A percentile compares a stretch with the other conserved stretches of the same genome.
Evolutionary conservation across 2,329 filamentous ascomycete species (phyloP).

Genomic region (Venturiaceae sp.): DNA sequence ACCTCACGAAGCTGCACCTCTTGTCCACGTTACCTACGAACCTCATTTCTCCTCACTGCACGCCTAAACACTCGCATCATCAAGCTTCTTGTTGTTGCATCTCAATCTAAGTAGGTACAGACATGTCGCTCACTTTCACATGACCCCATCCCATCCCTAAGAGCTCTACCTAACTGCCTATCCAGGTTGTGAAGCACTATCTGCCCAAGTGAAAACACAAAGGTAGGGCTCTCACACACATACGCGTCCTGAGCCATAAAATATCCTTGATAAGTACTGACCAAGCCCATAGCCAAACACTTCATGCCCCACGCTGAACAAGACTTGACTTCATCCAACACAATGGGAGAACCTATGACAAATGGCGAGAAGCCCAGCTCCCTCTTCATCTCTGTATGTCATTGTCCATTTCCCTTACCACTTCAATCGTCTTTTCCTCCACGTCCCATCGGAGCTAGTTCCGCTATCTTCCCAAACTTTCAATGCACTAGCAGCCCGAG

Average conservation of each 20-base stretch:
- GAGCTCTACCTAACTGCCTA: not conserved
- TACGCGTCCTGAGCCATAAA: not conserved
- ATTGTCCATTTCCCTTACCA: not conserved
- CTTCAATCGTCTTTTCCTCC: not conserved
- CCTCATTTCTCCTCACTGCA: not conserved
- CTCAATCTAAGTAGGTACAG: not conserved
- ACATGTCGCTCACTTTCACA: not conserved
- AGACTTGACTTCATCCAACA: not conserved
- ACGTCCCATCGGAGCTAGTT: not conserved
- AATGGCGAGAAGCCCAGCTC: conserved; percentile 30
- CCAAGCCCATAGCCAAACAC: not conserved
- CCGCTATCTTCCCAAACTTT: no score
- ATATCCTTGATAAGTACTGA: not conserved
- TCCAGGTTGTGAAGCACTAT: not conserved
- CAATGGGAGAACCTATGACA: conserved; percentile 17
- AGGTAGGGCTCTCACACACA: not conserved
- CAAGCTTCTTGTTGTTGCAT: not conserved
- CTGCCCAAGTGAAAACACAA: not conserved
- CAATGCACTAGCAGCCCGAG: no score
- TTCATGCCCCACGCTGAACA: conserved; percentile 7
- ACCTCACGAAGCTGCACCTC: not conserved
- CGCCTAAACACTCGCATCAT: not conserved
- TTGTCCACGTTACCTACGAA: not conserved
- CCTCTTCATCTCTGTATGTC: conserved; percentile 28
- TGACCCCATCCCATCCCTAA: not conserved